These are phyloP conservation scores for Echium plantagineum DNA, from an alignment of 257 asterid species.

Conservation along the genomic window DNA sequence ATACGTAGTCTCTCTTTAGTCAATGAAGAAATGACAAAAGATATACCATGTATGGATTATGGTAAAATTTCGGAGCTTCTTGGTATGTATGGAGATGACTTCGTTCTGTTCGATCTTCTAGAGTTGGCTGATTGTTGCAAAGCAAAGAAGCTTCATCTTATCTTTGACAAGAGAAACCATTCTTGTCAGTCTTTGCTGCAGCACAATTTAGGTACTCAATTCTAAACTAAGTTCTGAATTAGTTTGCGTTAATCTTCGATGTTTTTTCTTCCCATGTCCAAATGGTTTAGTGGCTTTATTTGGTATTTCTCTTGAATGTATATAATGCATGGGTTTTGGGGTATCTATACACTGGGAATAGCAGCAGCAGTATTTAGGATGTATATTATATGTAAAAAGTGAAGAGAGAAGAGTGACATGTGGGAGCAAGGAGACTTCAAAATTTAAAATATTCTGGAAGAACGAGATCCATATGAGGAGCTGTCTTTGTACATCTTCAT, in stretches of 20 bases:
- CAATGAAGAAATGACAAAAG: constrained; percentile 80
- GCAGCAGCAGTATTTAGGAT: not conserved
- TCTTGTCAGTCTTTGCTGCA: constrained; percentile 76
- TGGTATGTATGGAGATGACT: constrained; percentile 63
- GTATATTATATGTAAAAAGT: not conserved
- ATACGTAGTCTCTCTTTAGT: constrained; percentile 80
- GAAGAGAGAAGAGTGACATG: not conserved
- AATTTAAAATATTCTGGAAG: not conserved
- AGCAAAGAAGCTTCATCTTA: constrained; percentile 77
- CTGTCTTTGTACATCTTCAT: not conserved
- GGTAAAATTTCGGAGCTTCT: constrained; percentile 62
- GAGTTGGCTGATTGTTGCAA: constrained; percentile 98
- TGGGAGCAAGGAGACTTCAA: not conserved
- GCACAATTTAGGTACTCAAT: constrained; percentile 80
- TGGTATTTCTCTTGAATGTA: not conserved
- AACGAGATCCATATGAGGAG: not conserved
- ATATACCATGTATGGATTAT: constrained; percentile 89
- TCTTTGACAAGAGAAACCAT: constrained; percentile 91
- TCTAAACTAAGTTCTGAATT: not conserved
- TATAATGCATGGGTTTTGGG: not conserved
- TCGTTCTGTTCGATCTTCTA: constrained; percentile 81
- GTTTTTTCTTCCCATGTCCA: not conserved
- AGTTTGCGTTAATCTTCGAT: not conserved
- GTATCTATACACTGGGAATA: not conserved
- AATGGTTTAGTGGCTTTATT: not conserved